Conservation (phyloP, 495 filamentous ascomycete species). For the Aspergillus heteromorphus region DNA sequence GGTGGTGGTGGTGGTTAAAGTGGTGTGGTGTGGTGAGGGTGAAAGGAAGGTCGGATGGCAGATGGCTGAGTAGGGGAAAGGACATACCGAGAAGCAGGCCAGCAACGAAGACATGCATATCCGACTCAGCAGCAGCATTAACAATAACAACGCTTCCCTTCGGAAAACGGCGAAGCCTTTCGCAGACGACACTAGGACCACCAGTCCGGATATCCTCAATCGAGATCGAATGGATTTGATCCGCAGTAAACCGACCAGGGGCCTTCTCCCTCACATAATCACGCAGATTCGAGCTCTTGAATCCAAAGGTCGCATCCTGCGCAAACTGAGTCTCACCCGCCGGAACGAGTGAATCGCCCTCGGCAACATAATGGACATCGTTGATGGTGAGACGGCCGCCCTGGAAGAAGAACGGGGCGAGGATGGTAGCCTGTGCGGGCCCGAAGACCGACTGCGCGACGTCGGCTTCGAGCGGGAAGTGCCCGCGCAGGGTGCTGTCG, state of each 20-base stretch:
- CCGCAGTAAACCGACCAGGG: constrained; percentile 23
- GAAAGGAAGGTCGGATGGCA: too few relatives aligned
- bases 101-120: constrained; percentile 47
- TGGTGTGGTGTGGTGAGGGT: neutral
- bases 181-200: constrained; percentile 31
- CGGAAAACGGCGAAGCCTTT: constrained; percentile 31
- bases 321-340: constrained; percentile 47
- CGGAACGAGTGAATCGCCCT: constrained; percentile 40
- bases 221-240: constrained; percentile 37
- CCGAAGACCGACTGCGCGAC: constrained; percentile 44
- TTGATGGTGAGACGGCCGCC: constrained; percentile 47
- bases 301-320: constrained; percentile 50
- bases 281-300: constrained; percentile 41
- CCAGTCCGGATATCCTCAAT: constrained; percentile 41
- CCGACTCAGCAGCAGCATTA: constrained; percentile 47
- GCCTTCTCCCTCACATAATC: constrained; percentile 51
- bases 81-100: constrained; percentile 36
- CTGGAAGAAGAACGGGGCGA: constrained; percentile 51
- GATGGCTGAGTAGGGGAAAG: neutral
- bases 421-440: constrained; percentile 36
- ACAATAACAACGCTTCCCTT: constrained; percentile 41
- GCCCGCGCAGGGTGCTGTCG: constrained; percentile 49
- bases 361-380: constrained; percentile 50
- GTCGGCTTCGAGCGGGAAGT: constrained; percentile 49
- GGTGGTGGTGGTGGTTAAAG: neutral